Evolutionary conservation across 768 basidiomycete species (phyloP), one percentile per base, ranked within the genome.

Genomic region (Lepiota brunneoincarnata): DNA sequence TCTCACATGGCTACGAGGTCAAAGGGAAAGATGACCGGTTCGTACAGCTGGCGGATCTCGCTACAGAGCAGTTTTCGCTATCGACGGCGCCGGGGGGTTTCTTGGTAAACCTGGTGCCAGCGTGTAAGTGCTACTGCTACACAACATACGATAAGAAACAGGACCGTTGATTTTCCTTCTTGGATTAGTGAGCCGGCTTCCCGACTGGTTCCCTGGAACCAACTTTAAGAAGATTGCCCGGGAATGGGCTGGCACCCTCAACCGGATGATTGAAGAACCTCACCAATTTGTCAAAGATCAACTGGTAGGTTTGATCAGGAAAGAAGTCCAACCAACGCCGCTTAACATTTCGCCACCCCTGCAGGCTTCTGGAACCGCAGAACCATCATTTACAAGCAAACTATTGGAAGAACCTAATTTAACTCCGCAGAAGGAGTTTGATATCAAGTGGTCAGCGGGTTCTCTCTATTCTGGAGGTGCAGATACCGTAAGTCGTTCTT

Each of bases 141-240:
- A n/a, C n/a, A 28, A 21, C 21, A 15, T 4, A 18, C 15, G 21
- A 24, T 39, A 23, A 12, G n/a, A n/a, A 14, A 36, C n/a, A 35
- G 3, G 35, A 17, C 47, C n/a, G n/a, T n/a, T 36, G 11, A 38
- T 2, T 14, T 21, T 35, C 47, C 28, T 10, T 31, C n/a, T 45
- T 26, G 4, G 6, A 11, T n/a, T 42, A 83, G 80, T 82, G 49
- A 68, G 69, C 35, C 63, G 77, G 49, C 47, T 80, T 38, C 80
- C 80, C 15, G 66, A 70, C n/a, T 84, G 83, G 83, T 74, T 83
- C 57, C 83, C 83, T 3, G 83, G 83, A 4, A 78, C 78, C 9
- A 67, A 68, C 0, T 84, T 84, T 70, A 75, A 83, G 61, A 57
- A 61, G 42, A 75, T 67, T 20, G 82, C 81, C 0, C 70, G 63